Conservation (phyloP, 2,329 filamentous ascomycete species). For the Fusarium goolgardi region DNA sequence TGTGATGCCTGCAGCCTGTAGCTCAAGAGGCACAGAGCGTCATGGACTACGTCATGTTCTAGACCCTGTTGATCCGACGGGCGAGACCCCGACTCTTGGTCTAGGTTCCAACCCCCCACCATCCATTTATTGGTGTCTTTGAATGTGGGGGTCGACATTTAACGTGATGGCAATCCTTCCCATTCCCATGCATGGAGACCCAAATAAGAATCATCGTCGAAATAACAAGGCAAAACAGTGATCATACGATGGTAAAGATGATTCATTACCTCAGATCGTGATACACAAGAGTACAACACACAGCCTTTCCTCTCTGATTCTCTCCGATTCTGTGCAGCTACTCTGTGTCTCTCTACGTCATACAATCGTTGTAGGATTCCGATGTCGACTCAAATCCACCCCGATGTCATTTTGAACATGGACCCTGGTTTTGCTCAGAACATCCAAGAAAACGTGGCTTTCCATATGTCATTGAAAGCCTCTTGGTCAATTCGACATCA, state of each 20-base stretch:
- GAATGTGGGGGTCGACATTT: constrained; percentile 6
- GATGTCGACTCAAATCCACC: neutral
- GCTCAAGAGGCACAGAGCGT: constrained; percentile 8
- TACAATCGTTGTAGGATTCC: neutral
- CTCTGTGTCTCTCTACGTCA: constrained; percentile 14
- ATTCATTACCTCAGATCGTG: constrained; percentile 15
- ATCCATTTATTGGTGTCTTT: neutral
- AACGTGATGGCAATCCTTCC: constrained; percentile 2
- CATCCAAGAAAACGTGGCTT: constrained; percentile 4
- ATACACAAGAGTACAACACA: neutral
- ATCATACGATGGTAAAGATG: constrained; percentile 12
- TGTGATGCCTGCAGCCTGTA: no score
- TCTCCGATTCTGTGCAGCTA: neutral
- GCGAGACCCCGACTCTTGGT: constrained; percentile 13
- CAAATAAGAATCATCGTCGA: neutral
- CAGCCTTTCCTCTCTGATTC: neutral
- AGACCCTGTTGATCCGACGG: constrained; percentile 17
- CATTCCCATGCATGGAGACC: constrained; percentile 3
- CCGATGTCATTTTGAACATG: constrained; percentile 2
- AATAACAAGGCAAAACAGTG: neutral
- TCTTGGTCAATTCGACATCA: neutral
- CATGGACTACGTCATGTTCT: constrained; percentile 30
- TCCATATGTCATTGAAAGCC: neutral
- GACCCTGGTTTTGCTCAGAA: constrained; percentile 3
- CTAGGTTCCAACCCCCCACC: neutral